phyloP scores from a whole-genome alignment of 495 filamentous ascomycete species.

The Talaromyces borbonicus region DNA sequence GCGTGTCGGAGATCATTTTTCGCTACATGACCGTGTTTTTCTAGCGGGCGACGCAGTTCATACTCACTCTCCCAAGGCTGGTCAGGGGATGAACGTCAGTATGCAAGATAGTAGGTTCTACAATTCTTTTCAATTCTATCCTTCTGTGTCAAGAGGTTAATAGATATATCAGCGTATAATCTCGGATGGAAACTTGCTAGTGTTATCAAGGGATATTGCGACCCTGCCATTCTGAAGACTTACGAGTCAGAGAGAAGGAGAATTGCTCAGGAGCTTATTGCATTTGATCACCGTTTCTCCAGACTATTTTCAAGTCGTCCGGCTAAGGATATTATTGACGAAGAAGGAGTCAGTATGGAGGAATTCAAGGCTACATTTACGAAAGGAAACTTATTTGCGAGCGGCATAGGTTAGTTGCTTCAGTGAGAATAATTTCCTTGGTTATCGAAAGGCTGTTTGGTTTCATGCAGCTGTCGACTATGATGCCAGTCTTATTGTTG shows the following conservation, averaged over 20 bases:
- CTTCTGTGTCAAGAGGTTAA: not conserved
- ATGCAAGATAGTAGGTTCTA: conserved; percentile 43
- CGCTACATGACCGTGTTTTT: conserved; percentile 50
- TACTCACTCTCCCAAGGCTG: conserved; percentile 56
- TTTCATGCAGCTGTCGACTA: conserved; percentile 24
- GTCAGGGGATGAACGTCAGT: conserved; percentile 67
- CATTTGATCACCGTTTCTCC: conserved; percentile 42
- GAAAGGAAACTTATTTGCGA: conserved; percentile 28
- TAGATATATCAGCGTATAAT: conserved; percentile 44
- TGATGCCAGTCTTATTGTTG: conserved; percentile 22
- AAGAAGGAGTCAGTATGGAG: conserved; percentile 35
- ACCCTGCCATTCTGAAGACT: conserved; percentile 49
- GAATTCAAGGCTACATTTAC: conserved; percentile 37
- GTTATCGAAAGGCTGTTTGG: not conserved
- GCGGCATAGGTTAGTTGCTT: conserved; percentile 21
- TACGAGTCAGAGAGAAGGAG: conserved; percentile 60
- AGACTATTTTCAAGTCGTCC: conserved; percentile 26
- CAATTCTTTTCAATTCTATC: too few relatives aligned
- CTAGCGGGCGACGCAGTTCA: conserved; percentile 54
- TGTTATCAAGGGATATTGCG: conserved; percentile 43
- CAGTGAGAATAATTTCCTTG: not conserved
- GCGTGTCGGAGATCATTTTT: conserved; percentile 57
- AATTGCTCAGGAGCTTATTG: conserved; percentile 64
- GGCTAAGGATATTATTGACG: conserved; percentile 25
- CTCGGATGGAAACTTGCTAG: conserved; percentile 65